These are phyloP conservation scores for Saccharomyces jurei DNA, from an alignment of 805 yeast species.

Conservation along the genomic window DNA sequence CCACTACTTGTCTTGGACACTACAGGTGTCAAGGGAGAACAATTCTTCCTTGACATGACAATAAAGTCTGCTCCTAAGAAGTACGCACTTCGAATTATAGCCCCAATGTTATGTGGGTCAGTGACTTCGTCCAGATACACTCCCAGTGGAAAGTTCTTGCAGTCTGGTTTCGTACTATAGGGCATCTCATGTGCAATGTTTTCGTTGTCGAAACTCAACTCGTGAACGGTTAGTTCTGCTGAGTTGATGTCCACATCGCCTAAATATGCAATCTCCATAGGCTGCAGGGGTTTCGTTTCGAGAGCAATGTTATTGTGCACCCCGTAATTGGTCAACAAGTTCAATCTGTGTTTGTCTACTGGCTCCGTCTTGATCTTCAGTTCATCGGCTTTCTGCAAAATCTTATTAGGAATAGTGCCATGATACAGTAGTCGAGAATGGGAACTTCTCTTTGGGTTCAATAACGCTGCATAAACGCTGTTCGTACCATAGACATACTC, in stretches of 20 bases:
- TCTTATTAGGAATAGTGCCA: conserved; percentile 33
- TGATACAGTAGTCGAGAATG: conserved; percentile 46
- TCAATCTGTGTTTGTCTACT: conserved; percentile 41
- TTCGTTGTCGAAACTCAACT: conserved; percentile 10
- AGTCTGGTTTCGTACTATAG: conserved; percentile 18
- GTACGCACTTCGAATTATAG: conserved; percentile 70
- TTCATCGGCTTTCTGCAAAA: conserved; percentile 41
- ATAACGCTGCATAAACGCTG: conserved; percentile 63
- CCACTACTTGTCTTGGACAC: conserved; percentile 81
- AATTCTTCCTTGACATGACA: conserved; percentile 57
- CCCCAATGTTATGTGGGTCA: conserved; percentile 86
- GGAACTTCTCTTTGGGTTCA: conserved; percentile 44
- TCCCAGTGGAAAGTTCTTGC: conserved; percentile 51
- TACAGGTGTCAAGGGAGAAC: conserved; percentile 68
- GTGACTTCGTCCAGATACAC: conserved; percentile 69
- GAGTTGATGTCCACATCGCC: conserved; percentile 24
- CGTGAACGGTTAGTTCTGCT: conserved; percentile 7
- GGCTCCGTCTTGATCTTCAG: conserved; percentile 15
- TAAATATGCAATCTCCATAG: conserved; percentile 21
- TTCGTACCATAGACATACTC: conserved; percentile 75
- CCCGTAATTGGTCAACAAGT: conserved; percentile 52
- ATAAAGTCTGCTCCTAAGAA: conserved; percentile 78
- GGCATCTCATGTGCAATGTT: conserved; percentile 19
- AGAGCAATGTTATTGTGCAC: conserved; percentile 77
- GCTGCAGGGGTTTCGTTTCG: conserved; percentile 42